These are phyloP conservation scores for Musa acuminata DNA, from an alignment of 176 grass and related monocot species.

Conservation along the genomic window DNA sequence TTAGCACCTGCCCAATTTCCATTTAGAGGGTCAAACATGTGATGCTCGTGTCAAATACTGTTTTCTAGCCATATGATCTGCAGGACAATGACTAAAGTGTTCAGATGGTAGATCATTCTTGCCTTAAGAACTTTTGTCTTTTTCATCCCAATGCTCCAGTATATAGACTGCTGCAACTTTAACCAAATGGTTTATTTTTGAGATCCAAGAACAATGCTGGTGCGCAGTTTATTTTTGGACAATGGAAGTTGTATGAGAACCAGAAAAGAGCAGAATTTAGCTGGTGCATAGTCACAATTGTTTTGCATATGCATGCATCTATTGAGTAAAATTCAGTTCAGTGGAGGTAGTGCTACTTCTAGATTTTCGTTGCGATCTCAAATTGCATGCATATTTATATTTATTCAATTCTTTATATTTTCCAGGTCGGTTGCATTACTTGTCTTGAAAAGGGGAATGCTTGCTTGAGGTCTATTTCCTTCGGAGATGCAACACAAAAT, in stretches of 20 bases:
- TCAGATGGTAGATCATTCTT: no score
- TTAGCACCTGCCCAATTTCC: no score
- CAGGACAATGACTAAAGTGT: no score
- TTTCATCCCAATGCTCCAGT: no score
- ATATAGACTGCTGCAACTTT: no score
- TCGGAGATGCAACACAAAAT: constrained; percentile 28
- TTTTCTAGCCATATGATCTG: no score
- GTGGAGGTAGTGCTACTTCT: no score
- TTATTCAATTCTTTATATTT: constrained; percentile 19
- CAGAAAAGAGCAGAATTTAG: neutral
- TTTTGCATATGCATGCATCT: neutral
- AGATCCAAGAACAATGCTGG: neutral
- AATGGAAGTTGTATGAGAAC: neutral
- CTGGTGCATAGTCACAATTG: neutral
- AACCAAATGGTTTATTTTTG: no score
- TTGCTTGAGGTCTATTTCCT: constrained; percentile 42
- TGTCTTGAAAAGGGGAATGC: constrained; percentile 76
- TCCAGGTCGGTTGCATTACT: constrained; percentile 59
- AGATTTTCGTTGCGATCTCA: neutral
- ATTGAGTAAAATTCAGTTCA: neutral
- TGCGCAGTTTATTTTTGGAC: no score
- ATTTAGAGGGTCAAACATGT: no score
- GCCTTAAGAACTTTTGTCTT: no score
- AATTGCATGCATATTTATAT: constrained; percentile 2
- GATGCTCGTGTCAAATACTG: no score